A percentile compares a stretch with the other conserved stretches of the same genome.
These are phyloP conservation scores for Solanum gracilifrons DNA, from an alignment of 257 asterid species.

Conservation along the genomic window DNA sequence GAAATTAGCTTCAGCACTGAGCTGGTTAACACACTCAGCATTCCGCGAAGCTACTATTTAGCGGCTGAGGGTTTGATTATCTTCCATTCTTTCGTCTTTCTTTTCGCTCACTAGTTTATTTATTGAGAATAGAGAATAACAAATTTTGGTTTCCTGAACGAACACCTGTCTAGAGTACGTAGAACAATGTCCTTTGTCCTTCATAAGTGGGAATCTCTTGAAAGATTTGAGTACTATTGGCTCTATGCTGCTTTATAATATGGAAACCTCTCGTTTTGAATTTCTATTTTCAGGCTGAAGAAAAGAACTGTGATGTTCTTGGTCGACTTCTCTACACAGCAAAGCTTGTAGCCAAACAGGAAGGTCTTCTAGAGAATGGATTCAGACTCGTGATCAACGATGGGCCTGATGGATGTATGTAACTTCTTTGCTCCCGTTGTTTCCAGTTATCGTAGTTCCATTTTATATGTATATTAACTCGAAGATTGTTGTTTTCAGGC, in stretches of 20 bases:
- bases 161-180: not conserved
- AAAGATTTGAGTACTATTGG: not conserved
- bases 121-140: not conserved
- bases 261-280: not conserved
- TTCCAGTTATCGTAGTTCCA: not conserved
- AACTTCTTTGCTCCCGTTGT: not conserved
- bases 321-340: slow-evolving; percentile 80
- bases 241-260: not conserved
- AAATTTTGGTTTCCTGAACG: not conserved
- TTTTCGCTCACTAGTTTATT: not conserved
- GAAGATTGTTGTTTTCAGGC: slow-evolving; percentile 28
- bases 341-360: slow-evolving; percentile 81
- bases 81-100: not conserved
- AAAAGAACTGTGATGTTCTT: slow-evolving; percentile 61
- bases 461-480: not conserved
- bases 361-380: slow-evolving; percentile 70
- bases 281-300: slow-evolving; percentile 57
- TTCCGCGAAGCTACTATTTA: not conserved
- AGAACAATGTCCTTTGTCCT: not conserved
- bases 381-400: slow-evolving; percentile 84
- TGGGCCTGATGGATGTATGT: slow-evolving; percentile 80
- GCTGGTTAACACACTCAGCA: not conserved
- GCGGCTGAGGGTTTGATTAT: no score
- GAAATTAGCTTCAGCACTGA: not conserved
- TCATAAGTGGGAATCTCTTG: not conserved